Evolutionary conservation across 495 filamentous ascomycete genomes (phyloP).

Genomic region (Cercophora scortea): DNA sequence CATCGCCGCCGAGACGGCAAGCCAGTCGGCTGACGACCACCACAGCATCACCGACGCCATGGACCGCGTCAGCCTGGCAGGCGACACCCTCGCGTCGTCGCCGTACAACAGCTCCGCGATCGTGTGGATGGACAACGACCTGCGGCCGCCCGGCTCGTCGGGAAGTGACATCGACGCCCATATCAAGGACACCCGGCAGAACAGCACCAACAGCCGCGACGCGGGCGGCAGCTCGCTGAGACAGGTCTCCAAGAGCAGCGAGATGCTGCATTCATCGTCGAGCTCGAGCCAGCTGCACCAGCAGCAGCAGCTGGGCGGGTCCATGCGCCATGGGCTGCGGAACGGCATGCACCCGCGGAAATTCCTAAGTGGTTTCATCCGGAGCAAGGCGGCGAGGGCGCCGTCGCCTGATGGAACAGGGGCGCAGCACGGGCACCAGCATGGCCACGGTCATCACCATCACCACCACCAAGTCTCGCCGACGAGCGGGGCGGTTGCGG

Average conservation of each 20-base stretch:
- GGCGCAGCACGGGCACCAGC: too few relatives aligned
- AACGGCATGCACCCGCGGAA: conserved; percentile 32
- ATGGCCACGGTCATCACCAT: neutral
- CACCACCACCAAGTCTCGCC: too few relatives aligned
- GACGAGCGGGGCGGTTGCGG: too few relatives aligned
- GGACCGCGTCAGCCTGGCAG: conserved; percentile 51
- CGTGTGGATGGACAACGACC: conserved; percentile 29
- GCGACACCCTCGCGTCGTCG: conserved; percentile 26
- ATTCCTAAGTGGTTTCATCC: conserved; percentile 42
- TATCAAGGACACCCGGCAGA: too few relatives aligned
- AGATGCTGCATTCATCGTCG: conserved; percentile 4
- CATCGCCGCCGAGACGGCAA: conserved; percentile 51
- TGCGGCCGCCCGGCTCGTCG: conserved; percentile 35
- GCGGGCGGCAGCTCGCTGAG: conserved; percentile 22
- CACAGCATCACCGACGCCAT: conserved; percentile 67
- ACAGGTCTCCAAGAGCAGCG: conserved; percentile 29
- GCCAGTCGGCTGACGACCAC: conserved; percentile 50
- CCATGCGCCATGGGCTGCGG: conserved; percentile 26
- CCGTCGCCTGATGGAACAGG: conserved; percentile 14
- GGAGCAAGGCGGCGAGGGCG: conserved; percentile 32
- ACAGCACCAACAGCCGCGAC: too few relatives aligned
- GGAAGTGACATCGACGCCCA: conserved; percentile 40
- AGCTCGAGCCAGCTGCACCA: conserved; percentile 7
- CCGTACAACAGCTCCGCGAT: conserved; percentile 21
- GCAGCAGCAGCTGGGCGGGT: conserved; percentile 9